Conservation (phyloP, 805 yeast genomes). For the Lipomyces yamadae region DNA sequence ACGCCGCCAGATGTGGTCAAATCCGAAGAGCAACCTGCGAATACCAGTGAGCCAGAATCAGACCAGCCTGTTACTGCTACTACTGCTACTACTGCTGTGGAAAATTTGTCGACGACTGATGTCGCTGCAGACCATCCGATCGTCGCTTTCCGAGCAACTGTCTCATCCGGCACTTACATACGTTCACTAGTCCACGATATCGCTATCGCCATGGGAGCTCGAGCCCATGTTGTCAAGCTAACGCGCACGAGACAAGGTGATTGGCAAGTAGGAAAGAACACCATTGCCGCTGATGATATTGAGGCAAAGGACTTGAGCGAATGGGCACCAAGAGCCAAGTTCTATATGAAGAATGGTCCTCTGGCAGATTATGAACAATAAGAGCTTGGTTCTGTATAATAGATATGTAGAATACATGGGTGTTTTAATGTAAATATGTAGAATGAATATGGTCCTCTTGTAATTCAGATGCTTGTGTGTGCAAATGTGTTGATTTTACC, state of each 20-base stretch:
- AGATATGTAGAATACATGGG: background rate
- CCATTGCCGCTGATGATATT: conserved; percentile 70
- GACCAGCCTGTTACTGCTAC: background rate
- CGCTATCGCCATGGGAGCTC: conserved; percentile 77
- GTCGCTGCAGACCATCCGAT: conserved; percentile 41
- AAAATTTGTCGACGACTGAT: conserved; percentile 1
- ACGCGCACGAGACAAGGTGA: conserved; percentile 77
- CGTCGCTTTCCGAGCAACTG: conserved; percentile 74
- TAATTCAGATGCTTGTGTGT: no score
- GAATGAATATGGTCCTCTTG: no score
- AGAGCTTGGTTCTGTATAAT: background rate
- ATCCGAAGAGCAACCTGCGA: conserved; percentile 52
- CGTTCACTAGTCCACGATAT: conserved; percentile 87
- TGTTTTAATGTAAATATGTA: background rate
- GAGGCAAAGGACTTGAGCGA: conserved; percentile 60
- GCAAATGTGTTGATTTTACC: no score
- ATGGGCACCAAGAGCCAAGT: conserved; percentile 56
- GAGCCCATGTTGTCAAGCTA: conserved; percentile 87
- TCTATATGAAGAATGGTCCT: conserved; percentile 30
- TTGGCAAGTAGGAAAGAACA: conserved; percentile 75
- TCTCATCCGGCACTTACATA: conserved; percentile 94
- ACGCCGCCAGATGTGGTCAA: conserved; percentile 9
- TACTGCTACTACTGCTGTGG: background rate
- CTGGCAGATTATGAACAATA: conserved; percentile 6
- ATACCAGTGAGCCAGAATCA: conserved; percentile 43